A percentile compares a stretch with the other conserved stretches of the same genome.
phyloP scores from a whole-genome alignment of 2,329 filamentous ascomycete species.

The Metarhizium anisopliae region DNA sequence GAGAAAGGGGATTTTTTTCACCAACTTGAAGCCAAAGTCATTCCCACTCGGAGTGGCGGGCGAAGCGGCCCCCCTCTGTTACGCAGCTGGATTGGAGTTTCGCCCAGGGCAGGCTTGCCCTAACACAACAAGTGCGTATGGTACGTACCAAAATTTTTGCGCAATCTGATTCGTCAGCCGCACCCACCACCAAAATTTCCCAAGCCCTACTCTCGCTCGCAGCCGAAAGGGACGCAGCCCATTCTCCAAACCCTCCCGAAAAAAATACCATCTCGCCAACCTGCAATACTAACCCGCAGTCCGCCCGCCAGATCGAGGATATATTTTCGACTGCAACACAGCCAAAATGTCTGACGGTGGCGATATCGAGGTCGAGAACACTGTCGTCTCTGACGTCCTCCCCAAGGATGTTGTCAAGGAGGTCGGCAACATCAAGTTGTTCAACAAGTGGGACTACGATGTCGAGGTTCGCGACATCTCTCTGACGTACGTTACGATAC shows the following conservation, averaged over 20 bases:
- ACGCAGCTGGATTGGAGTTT: constrained; percentile 12
- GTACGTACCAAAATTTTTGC: constrained; percentile 18
- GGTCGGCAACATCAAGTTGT: constrained; percentile 89
- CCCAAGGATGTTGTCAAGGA: constrained; percentile 88
- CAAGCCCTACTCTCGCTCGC: constrained; percentile 16
- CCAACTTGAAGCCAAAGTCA: constrained; percentile 16
- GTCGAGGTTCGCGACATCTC: constrained; percentile 99
- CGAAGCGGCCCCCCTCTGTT: constrained; percentile 11
- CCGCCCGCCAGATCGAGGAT: constrained; percentile 24
- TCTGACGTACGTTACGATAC: constrained; percentile 65
- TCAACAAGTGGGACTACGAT: constrained; percentile 98
- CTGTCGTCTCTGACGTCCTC: constrained; percentile 67
- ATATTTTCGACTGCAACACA: constrained; percentile 28
- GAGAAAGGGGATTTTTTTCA: constrained; percentile 17
- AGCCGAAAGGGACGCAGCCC: constrained; percentile 13
- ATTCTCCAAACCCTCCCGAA: constrained; percentile 23
- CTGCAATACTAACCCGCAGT: constrained; percentile 28
- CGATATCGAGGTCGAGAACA: constrained; percentile 86
- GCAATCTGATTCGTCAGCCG: constrained; percentile 25
- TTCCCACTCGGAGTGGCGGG: constrained; percentile 17
- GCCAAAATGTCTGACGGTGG: constrained; percentile 85
- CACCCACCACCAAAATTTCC: constrained; percentile 28
- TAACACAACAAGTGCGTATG: constrained; percentile 23
- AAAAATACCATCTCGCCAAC: constrained; percentile 28
- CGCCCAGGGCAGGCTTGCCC: constrained; percentile 33